Evolutionary conservation across 2,329 filamentous ascomycete genomes (phyloP).

Genomic region (Pestalotiopsis sp.): DNA sequence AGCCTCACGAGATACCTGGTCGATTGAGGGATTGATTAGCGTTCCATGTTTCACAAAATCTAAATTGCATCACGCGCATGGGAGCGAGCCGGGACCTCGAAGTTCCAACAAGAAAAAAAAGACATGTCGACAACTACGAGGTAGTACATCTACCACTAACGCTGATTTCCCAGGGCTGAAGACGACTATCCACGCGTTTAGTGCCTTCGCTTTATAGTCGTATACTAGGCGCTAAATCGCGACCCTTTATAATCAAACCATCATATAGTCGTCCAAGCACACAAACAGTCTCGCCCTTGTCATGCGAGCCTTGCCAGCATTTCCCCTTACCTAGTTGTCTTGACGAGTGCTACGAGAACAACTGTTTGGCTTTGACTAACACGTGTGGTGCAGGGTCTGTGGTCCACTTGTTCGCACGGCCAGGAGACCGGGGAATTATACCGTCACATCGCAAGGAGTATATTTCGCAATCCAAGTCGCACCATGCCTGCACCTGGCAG

Average conservation of each 20-base stretch:
- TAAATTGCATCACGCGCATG: not conserved
- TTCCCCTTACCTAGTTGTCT: not conserved
- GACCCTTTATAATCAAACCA: not conserved
- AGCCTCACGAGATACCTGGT: not conserved
- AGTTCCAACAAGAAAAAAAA: not conserved
- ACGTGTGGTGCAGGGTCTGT: conserved; percentile 2
- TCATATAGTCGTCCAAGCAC: not conserved
- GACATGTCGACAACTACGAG: not conserved
- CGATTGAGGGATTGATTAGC: not conserved
- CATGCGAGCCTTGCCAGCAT: not conserved
- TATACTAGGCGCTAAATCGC: not conserved
- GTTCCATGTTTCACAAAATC: not conserved
- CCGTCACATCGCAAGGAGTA: not conserved
- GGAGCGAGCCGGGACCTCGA: not conserved
- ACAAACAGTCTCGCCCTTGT: not conserved
- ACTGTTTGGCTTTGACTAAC: not conserved
- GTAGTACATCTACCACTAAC: not conserved
- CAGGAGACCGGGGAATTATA: conserved; percentile 1
- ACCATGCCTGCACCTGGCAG: not conserved
- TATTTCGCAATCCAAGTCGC: not conserved
- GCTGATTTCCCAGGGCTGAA: not conserved
- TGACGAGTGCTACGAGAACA: not conserved
- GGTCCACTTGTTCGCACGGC: not conserved
- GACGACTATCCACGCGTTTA: not conserved
- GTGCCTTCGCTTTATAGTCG: not conserved